Percentiles rank a stretch among this genome's conserved stretches.
These are phyloP conservation scores for Moesziomyces sp. DNA, from an alignment of 1,284 basidiomycete genomes.

Conservation along the genomic window DNA sequence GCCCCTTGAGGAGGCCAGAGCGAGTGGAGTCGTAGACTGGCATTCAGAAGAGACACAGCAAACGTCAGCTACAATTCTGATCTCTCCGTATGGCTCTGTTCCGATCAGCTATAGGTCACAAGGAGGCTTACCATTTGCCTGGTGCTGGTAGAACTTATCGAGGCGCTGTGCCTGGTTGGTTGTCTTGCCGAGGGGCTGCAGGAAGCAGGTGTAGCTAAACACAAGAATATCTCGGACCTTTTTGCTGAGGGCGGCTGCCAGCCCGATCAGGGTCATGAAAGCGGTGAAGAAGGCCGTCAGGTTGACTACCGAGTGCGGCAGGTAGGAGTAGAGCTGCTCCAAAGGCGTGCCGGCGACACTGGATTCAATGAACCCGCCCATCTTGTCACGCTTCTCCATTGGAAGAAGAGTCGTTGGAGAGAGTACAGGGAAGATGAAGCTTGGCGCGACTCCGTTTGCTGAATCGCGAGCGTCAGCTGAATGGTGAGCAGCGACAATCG, in stretches of 20 bases:
- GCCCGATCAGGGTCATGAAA: constrained; percentile 27
- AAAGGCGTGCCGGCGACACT: constrained; percentile 34
- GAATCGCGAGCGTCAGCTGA: background rate
- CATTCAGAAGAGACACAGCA: background rate
- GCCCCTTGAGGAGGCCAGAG: constrained; percentile 63
- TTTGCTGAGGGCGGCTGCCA: constrained; percentile 43
- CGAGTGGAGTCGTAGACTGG: constrained; percentile 66
- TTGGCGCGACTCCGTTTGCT: background rate
- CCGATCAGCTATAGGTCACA: too few relatives aligned
- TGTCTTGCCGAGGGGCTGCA: constrained; percentile 66
- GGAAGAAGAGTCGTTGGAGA: background rate
- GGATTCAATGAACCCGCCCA: constrained; percentile 21
- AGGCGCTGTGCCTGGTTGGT: constrained; percentile 64
- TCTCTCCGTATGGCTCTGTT: background rate
- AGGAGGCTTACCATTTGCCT: constrained; percentile 58
- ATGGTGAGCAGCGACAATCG: background rate
- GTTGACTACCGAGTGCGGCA: constrained; percentile 31
- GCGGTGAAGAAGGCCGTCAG: constrained; percentile 20
- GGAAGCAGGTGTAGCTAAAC: constrained; percentile 67
- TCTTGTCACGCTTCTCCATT: constrained; percentile 5
- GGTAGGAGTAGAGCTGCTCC: constrained; percentile 32
- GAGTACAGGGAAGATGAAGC: background rate
- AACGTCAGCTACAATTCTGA: background rate
- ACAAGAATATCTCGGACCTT: constrained; percentile 52
- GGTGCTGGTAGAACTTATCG: constrained; percentile 65